Evolutionary conservation across 257 asterid species (phyloP).

Genomic region (Jacaranda copaia): DNA sequence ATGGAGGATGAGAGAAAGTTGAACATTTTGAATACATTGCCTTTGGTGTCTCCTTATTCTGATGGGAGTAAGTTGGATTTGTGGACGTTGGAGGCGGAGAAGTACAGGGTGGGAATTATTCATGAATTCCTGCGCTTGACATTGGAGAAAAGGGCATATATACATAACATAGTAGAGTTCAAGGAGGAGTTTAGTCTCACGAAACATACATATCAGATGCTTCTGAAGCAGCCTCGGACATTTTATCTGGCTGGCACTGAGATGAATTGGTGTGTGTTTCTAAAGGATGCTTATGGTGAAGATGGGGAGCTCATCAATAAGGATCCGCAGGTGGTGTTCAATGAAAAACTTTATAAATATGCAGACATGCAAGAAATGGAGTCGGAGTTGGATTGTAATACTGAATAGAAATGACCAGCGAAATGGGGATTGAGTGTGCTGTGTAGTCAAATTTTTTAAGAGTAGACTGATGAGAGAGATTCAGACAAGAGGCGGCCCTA

Average conservation of each 20-base stretch:
- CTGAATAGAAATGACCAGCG: slow-evolving; percentile 17
- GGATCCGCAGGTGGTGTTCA: slow-evolving; percentile 83
- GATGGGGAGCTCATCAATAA: slow-evolving; percentile 67
- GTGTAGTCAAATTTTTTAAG: neutral
- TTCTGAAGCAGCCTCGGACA: slow-evolving; percentile 77
- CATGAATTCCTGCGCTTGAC: slow-evolving; percentile 96
- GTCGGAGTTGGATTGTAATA: slow-evolving; percentile 17
- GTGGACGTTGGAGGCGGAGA: slow-evolving; percentile 95
- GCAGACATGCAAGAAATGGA: slow-evolving; percentile 69
- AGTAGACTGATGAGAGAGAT: neutral
- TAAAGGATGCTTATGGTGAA: slow-evolving; percentile 84
- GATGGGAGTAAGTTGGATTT: slow-evolving; percentile 78
- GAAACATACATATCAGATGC: slow-evolving; percentile 86
- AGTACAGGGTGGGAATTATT: slow-evolving; percentile 83
- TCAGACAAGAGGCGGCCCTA: neutral
- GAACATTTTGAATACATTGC: slow-evolving; percentile 83
- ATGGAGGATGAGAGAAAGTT: slow-evolving; percentile 73
- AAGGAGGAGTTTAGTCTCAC: slow-evolving; percentile 91
- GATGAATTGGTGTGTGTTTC: slow-evolving; percentile 98
- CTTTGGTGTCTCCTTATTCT: slow-evolving; percentile 92
- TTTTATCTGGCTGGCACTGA: slow-evolving; percentile 92
- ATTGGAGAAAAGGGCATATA: slow-evolving; percentile 92
- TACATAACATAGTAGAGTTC: slow-evolving; percentile 94
- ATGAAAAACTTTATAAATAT: slow-evolving; percentile 61
- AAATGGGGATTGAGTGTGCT: neutral